Conservation (phyloP, 2,329 filamentous ascomycete species). For the Aulographum hederae region DNA sequence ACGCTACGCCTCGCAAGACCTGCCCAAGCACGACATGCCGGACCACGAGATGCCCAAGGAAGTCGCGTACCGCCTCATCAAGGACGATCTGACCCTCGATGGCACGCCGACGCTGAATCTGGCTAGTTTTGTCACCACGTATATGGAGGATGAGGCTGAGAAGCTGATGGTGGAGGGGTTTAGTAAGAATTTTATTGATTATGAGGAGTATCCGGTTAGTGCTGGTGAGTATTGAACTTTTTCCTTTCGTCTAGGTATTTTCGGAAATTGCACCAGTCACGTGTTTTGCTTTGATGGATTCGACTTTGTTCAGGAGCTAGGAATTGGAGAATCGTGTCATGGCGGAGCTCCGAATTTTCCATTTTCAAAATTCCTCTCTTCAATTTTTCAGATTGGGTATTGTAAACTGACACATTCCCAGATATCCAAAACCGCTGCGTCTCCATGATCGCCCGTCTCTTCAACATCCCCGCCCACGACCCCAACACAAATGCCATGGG, state of each 20-base stretch:
- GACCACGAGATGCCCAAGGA: slow-evolving; percentile 80
- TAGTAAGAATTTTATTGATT: slow-evolving; percentile 66
- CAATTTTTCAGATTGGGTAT: too few species aligned
- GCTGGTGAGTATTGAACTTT: too few species aligned
- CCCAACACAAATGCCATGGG: slow-evolving; percentile 52
- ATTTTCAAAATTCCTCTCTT: too few species aligned
- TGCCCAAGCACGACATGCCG: slow-evolving; percentile 74
- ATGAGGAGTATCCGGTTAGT: slow-evolving; percentile 4
- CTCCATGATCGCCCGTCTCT: slow-evolving; percentile 59
- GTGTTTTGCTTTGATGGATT: too few species aligned
- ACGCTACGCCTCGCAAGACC: slow-evolving; percentile 59
- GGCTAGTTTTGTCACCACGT: slow-evolving; percentile 26
- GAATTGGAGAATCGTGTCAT: too few species aligned
- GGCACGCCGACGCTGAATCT: slow-evolving; percentile 78
- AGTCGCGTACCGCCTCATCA: slow-evolving; percentile 92
- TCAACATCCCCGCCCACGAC: slow-evolving; percentile 50
- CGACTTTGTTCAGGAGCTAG: too few species aligned
- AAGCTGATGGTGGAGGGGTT: slow-evolving; percentile 89
- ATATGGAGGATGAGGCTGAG: slow-evolving; percentile 78
- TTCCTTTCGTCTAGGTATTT: too few species aligned
- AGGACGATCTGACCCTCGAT: slow-evolving; percentile 47
- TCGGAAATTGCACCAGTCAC: too few species aligned
- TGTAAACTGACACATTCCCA: too few species aligned
- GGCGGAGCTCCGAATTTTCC: too few species aligned
- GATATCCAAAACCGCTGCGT: slow-evolving; percentile 68